A percentile compares a stretch with the other conserved stretches of the same genome.
phyloP scores from a whole-genome alignment of 129 eudicot genomes.

The Apium graveolens region DNA sequence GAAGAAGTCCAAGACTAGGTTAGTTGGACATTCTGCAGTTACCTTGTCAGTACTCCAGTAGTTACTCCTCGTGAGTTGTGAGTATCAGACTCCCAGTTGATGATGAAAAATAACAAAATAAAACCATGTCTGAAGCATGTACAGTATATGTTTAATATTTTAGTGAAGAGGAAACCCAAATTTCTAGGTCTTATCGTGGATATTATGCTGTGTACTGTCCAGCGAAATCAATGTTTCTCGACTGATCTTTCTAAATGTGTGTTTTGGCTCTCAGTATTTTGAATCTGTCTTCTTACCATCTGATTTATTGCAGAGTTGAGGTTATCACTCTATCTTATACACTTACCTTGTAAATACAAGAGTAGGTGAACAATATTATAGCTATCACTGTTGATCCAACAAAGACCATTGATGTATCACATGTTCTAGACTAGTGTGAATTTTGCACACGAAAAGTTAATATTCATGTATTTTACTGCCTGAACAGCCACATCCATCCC shows the following conservation, averaged over 20 bases:
- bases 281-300: background rate
- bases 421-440: no score
- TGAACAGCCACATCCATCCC: no score
- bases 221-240: background rate
- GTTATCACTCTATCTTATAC: background rate
- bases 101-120: slow-evolving; percentile 7
- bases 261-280: background rate
- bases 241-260: background rate
- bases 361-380: background rate
- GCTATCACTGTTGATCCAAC: background rate
- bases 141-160: background rate
- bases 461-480: no score
- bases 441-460: background rate
- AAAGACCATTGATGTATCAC: background rate
- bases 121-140: background rate
- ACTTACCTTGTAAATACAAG: background rate
- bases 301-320: no score
- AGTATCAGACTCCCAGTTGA: no score
- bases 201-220: background rate
- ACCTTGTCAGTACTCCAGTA: background rate
- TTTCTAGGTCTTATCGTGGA: background rate
- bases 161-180: background rate
- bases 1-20: slow-evolving; percentile 59
- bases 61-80: background rate
- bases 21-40: background rate